A percentile compares a stretch with the other conserved stretches of the same genome.
Conservation (phyloP, 345 rosid genomes). For the Turnera subulata region DNA sequence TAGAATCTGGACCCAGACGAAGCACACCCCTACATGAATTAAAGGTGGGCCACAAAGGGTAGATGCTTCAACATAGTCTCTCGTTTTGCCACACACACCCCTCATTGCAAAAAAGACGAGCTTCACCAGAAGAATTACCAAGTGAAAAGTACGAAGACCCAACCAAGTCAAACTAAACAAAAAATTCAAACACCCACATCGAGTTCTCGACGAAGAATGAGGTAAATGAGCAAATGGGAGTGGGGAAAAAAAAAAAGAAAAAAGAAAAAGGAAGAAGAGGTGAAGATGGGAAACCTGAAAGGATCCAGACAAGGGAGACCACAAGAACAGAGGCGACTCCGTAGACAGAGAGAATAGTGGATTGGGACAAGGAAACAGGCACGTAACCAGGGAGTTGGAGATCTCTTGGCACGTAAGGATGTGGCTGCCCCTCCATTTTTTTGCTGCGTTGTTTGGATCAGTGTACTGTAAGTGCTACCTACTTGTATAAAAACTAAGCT, state of each 20-base stretch:
- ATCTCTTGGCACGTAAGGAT: conserved; percentile 84
- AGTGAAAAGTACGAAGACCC: background rate
- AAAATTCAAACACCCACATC: background rate
- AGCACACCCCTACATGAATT: too few species aligned
- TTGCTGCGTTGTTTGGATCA: too few species aligned
- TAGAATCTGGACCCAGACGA: too few species aligned
- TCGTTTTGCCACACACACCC: too few species aligned
- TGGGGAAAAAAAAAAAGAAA: background rate
- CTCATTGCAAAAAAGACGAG: too few species aligned
- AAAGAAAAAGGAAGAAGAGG: background rate
- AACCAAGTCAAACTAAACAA: background rate
- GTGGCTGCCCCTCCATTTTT: conserved; percentile 27
- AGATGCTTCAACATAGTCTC: too few species aligned
- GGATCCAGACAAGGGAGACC: conserved; percentile 55
- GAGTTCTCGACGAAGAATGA: background rate
- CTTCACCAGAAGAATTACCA: too few species aligned
- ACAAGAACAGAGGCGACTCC: conserved; percentile 47
- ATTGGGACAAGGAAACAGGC: conserved; percentile 53
- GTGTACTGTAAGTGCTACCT: too few species aligned
- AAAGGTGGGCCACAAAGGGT: too few species aligned
- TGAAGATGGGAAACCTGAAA: conserved; percentile 47
- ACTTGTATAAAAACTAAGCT: too few species aligned
- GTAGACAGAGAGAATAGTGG: conserved; percentile 51
- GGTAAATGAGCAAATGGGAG: too few species aligned
- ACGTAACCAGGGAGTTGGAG: conserved; percentile 60